A percentile compares a stretch with the other conserved stretches of the same genome.
Evolutionary conservation across 2,329 filamentous ascomycete genomes (phyloP).

Genomic region (Diatrype stigma): DNA sequence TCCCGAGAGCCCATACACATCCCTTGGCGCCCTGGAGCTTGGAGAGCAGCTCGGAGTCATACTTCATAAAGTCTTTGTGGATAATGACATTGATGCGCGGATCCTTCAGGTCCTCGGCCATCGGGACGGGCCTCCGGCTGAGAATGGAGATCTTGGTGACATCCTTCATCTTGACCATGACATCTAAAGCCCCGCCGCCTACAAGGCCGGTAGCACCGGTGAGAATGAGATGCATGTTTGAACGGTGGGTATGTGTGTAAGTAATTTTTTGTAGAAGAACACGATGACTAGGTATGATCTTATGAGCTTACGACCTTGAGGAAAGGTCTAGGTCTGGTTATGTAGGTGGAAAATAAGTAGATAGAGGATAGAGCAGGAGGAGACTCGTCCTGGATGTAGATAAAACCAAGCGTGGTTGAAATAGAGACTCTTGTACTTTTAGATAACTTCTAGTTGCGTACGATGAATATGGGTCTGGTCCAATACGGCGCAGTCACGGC

Average conservation of each 20-base stretch:
- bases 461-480: too few relatives aligned
- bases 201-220: slow-evolving; percentile 67
- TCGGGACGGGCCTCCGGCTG: slow-evolving; percentile 58
- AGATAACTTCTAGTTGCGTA: too few relatives aligned
- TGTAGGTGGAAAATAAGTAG: too few relatives aligned
- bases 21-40: slow-evolving; percentile 61
- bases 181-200: slow-evolving; percentile 56
- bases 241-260: neutral
- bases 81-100: slow-evolving; percentile 61
- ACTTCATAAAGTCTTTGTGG: slow-evolving; percentile 62
- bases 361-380: too few relatives aligned
- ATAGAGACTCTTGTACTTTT: too few relatives aligned
- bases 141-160: slow-evolving; percentile 62
- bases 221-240: slow-evolving; percentile 58
- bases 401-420: too few relatives aligned
- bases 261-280: neutral
- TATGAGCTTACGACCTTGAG: too few relatives aligned
- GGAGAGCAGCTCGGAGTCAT: slow-evolving; percentile 51
- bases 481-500: too few relatives aligned
- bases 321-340: too few relatives aligned
- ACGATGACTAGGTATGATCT: neutral
- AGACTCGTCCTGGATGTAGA: too few relatives aligned
- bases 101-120: slow-evolving; percentile 54
- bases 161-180: slow-evolving; percentile 52
- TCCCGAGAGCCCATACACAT: slow-evolving; percentile 71